Conservation (phyloP, 768 basidiomycete genomes). For the Sutorius australiensis region DNA sequence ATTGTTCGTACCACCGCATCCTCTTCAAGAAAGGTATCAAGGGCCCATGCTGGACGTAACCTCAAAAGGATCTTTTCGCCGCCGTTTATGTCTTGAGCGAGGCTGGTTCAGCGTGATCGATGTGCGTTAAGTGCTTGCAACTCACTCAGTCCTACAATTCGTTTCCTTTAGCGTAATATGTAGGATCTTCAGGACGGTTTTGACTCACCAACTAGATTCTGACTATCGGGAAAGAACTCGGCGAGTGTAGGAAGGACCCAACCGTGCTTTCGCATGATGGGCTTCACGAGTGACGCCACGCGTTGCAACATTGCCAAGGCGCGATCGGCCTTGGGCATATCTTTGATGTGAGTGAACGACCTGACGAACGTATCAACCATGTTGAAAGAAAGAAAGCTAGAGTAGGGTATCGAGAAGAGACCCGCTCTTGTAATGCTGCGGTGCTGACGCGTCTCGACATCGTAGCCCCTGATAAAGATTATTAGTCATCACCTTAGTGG, state of each 20-base stretch:
- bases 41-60: slow-evolving; percentile 64
- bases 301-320: slow-evolving; percentile 66
- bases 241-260: slow-evolving; percentile 79
- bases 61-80: slow-evolving; percentile 84
- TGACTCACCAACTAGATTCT: slow-evolving; percentile 65
- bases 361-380: slow-evolving; percentile 61
- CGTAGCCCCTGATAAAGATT: background rate
- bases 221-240: slow-evolving; percentile 83
- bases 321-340: slow-evolving; percentile 59
- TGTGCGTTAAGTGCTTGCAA: background rate
- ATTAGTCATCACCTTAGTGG: too few relatives aligned
- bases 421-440: background rate
- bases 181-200: background rate
- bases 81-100: slow-evolving; percentile 64
- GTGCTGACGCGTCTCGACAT: slow-evolving; percentile 8
- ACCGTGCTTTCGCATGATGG: slow-evolving; percentile 83
- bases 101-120: slow-evolving; percentile 1
- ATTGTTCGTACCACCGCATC: slow-evolving; percentile 77
- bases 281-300: slow-evolving; percentile 80
- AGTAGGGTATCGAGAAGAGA: background rate
- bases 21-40: slow-evolving; percentile 70
- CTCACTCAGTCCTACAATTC: slow-evolving; percentile 37
- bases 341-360: slow-evolving; percentile 69
- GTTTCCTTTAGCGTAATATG: slow-evolving; percentile 6
- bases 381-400: background rate